Base-by-base conservation (phyloP, 1,139 yeast species). In the Kodamaea sp. region DNA sequence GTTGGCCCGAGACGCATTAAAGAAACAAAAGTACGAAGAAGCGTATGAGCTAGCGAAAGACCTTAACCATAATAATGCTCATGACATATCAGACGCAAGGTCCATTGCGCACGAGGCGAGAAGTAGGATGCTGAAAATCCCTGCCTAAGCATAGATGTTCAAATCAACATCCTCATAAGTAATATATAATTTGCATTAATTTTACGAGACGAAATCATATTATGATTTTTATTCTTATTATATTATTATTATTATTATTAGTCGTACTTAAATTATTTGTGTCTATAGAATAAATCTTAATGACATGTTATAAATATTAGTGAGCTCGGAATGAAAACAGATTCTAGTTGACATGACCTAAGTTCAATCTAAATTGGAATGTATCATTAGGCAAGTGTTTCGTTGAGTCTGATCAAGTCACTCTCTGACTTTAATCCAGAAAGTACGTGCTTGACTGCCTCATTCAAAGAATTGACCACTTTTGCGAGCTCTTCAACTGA, bases 41-140 rank as follows among this genome's bases (percentile, higher is more conserved):
- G 96, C 97, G 0, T 81, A 82, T 45, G 78, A 74, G 32, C 77
- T 84, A 50, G 94, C 96, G 0, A 76, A 77, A 39, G 87, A 81
- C 39, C 71, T 89, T 44, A 80, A 81, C 15, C 81, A 81, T 41
- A 94, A 94, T 19, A 76, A 85, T 24, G 83, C 92, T 7, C 87
- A 82, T 42, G 96, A 87, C 50, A 77, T 88, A 22, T 96, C 88
- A 52, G 97, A 89, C 52, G 97, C 96, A 0, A 65, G 96, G 32
- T 74, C 84, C 0, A 83, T 90, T 30, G 87, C 92, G 0, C 70
- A 94, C 46, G 95, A 85, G 46, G 83, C 86, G 10, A 56, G 76
- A 36, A 70, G 64, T 43, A 55, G 76, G 41, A 68, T 69, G 69
- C 39, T 48, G 42, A 48, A 42, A 30, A 44, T 33, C 21, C 18